phyloP scores from a whole-genome alignment of 495 filamentous ascomycete genomes.

The Penicillium steckii region DNA sequence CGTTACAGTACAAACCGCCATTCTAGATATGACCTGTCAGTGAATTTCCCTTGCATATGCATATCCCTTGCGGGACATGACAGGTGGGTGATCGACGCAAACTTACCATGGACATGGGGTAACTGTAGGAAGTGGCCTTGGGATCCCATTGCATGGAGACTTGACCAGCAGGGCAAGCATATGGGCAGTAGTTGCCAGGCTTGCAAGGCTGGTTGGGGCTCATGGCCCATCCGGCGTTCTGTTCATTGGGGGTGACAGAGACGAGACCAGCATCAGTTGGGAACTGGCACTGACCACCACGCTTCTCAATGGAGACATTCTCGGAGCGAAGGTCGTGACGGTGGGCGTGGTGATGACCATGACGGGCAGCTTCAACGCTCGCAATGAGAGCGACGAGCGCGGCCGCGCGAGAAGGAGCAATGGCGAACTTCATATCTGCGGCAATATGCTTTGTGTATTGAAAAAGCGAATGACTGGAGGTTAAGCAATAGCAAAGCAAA shows the following conservation, averaged over 20 bases:
- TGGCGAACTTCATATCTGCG: slow-evolving; percentile 37
- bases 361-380: slow-evolving; percentile 41
- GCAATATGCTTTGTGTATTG: neutral
- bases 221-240: slow-evolving; percentile 82
- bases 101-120: slow-evolving; percentile 74
- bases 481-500: slow-evolving; percentile 22
- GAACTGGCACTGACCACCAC: slow-evolving; percentile 59
- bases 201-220: slow-evolving; percentile 71
- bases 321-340: slow-evolving; percentile 23
- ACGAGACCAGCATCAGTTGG: slow-evolving; percentile 68
- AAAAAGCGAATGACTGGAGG: slow-evolving; percentile 19
- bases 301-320: slow-evolving; percentile 33
- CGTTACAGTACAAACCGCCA: slow-evolving; percentile 74
- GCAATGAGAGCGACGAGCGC: slow-evolving; percentile 62
- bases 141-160: slow-evolving; percentile 81
- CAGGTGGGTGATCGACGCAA: slow-evolving; percentile 7
- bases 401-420: slow-evolving; percentile 23
- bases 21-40: slow-evolving; percentile 52
- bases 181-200: slow-evolving; percentile 71
- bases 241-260: slow-evolving; percentile 57
- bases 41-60: neutral
- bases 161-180: slow-evolving; percentile 73
- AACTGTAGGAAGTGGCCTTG: slow-evolving; percentile 62
- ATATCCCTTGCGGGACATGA: slow-evolving; percentile 17
- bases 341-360: slow-evolving; percentile 35